Percentiles rank a stretch among this genome's conserved stretches.
Conservation (phyloP, 805 yeast species). For the Metschnikowia noctiluminum region DNA sequence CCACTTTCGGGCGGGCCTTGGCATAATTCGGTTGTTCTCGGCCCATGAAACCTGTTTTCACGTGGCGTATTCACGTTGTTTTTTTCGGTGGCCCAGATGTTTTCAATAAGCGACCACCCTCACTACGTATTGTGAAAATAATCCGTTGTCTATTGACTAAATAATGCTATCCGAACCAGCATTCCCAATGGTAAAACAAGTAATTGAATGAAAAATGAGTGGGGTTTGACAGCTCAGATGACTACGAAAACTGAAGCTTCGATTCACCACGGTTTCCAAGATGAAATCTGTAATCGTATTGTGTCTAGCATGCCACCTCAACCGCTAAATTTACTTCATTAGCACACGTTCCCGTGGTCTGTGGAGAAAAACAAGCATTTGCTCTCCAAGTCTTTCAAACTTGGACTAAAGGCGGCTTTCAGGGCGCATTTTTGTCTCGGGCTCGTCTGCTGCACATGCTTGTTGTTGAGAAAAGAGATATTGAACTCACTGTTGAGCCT, state of each 20-base stretch:
- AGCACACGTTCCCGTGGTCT: slow-evolving; percentile 6
- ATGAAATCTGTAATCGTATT: too few species aligned
- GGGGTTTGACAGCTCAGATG: background rate
- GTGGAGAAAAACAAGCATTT: slow-evolving; percentile 27
- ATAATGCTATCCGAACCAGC: slow-evolving; percentile 10
- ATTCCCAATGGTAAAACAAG: slow-evolving; percentile 7
- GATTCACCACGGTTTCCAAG: too few species aligned
- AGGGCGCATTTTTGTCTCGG: slow-evolving; percentile 2
- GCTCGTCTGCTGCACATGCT: background rate
- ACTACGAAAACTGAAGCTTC: too few species aligned
- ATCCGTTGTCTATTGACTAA: slow-evolving; percentile 7
- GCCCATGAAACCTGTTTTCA: too few species aligned
- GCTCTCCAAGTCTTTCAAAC: slow-evolving; percentile 33
- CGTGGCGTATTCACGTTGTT: too few species aligned
- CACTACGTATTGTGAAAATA: too few species aligned
- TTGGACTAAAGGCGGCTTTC: slow-evolving; percentile 23
- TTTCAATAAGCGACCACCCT: too few species aligned
- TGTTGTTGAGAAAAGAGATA: slow-evolving; percentile 21
- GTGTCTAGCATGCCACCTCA: too few species aligned
- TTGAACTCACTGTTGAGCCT: slow-evolving; percentile 30
- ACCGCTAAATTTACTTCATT: background rate
- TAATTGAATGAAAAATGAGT: slow-evolving; percentile 1
- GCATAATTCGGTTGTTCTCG: too few species aligned
- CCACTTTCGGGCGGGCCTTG: too few species aligned
- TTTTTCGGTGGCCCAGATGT: too few species aligned